A percentile compares a stretch with the other conserved stretches of the same genome.
phyloP scores from a whole-genome alignment of 371 early-diverging fungal genomes.

The Mucor piriformis region DNA sequence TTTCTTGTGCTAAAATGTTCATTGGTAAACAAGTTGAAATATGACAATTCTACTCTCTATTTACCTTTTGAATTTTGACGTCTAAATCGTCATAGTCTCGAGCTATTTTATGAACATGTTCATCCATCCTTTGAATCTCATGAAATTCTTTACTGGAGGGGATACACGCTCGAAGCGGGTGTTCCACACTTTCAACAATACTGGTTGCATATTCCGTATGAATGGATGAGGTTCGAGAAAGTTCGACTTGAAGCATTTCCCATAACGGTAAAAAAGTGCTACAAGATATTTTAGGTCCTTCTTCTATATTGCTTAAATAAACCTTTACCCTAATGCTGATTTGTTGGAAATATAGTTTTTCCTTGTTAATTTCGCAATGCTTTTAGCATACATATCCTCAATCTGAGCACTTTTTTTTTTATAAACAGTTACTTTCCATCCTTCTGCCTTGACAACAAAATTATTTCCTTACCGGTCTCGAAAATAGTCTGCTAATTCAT shows the following conservation, averaged over 20 bases:
- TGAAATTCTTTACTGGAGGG: background rate
- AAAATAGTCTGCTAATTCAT: constrained; percentile 65
- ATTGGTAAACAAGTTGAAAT: too few relatives aligned
- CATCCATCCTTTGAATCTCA: constrained; percentile 7
- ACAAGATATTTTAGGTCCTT: background rate
- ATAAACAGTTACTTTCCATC: too few relatives aligned
- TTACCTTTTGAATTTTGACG: constrained; percentile 24
- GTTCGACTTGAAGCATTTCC: constrained; percentile 21
- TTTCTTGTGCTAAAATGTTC: constrained; percentile 50
- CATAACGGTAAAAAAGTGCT: constrained; percentile 29
- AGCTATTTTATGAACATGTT: constrained; percentile 9
- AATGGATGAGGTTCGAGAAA: constrained; percentile 9
- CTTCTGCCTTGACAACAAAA: too few relatives aligned
- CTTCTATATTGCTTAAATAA: background rate
- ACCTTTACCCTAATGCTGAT: constrained; percentile 22
- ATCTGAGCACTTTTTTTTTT: constrained; percentile 17
- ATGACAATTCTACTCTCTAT: too few relatives aligned
- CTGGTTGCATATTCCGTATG: constrained; percentile 16
- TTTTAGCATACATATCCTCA: constrained; percentile 27
- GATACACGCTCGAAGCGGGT: constrained; percentile 14
- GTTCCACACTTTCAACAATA: constrained; percentile 19
- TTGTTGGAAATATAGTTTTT: constrained; percentile 21
- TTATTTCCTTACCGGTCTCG: constrained; percentile 63
- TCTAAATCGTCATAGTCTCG: constrained; percentile 40
- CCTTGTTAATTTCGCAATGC: constrained; percentile 11